Evolutionary conservation across 352 stramenopile genomes (phyloP).

Genomic region (Phytophthora fragariae): DNA sequence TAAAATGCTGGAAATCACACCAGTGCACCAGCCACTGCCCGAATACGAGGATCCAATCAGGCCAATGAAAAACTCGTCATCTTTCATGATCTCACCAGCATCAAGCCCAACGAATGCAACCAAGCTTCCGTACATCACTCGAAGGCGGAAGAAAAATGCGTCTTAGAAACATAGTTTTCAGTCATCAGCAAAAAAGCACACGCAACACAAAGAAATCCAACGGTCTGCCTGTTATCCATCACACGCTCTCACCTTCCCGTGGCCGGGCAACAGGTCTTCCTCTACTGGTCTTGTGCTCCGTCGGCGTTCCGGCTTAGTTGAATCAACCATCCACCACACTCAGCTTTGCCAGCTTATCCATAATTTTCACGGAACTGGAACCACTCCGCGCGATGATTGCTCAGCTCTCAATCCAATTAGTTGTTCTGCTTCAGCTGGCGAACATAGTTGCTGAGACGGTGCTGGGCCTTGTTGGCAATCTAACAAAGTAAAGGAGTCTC

Average conservation of each 20-base stretch:
- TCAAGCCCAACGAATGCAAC: conserved; percentile 39
- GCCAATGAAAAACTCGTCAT: conserved; percentile 21
- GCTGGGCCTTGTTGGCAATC: conserved; percentile 91
- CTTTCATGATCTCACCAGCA: conserved; percentile 4
- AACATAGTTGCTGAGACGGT: conserved; percentile 90
- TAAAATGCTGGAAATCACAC: conserved; percentile 12
- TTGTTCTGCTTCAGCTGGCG: conserved; percentile 87
- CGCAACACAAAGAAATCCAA: conserved; percentile 34
- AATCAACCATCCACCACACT: neutral
- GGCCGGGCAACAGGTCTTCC: conserved; percentile 17
- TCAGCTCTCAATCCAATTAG: conserved; percentile 37
- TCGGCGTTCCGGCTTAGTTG: conserved; percentile 5
- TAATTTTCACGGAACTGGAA: neutral
- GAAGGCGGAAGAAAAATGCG: conserved; percentile 34
- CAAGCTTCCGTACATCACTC: conserved; percentile 58
- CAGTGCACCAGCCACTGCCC: conserved; percentile 5
- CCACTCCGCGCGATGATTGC: neutral
- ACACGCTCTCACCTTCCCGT: conserved; percentile 30
- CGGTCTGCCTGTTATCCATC: conserved; percentile 41
- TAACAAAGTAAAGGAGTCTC: conserved; percentile 28
- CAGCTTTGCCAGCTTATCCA: neutral
- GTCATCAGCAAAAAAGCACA: conserved; percentile 5
- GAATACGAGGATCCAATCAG: conserved; percentile 26
- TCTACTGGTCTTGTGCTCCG: conserved; percentile 30
- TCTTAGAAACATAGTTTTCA: conserved; percentile 17